Evolutionary conservation across 2,329 filamentous ascomycete species (phyloP).

Genomic region (Achaetomium macrosporum): DNA sequence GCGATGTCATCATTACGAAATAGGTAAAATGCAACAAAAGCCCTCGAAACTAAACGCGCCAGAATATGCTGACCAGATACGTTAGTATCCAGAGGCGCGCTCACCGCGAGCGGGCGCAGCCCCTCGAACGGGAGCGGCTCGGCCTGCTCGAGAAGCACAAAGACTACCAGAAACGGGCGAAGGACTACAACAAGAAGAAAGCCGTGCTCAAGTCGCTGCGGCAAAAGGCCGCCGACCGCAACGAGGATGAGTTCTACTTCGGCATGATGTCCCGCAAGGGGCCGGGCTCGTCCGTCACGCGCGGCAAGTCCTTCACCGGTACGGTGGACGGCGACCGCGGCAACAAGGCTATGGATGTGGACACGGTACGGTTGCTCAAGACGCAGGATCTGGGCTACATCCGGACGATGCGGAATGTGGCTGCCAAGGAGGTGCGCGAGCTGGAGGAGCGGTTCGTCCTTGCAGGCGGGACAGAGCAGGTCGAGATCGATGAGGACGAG

Average conservation of each 20-base stretch:
- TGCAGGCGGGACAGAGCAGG: slow-evolving; percentile 32
- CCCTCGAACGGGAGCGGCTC: slow-evolving; percentile 74
- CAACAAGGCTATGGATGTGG: slow-evolving; percentile 48
- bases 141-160: slow-evolving; percentile 96
- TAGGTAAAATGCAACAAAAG: slow-evolving; percentile 14
- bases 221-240: slow-evolving; percentile 58
- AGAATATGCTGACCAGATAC: neutral
- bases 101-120: slow-evolving; percentile 86
- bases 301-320: slow-evolving; percentile 46
- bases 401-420: slow-evolving; percentile 55
- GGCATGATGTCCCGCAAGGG: slow-evolving; percentile 61
- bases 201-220: slow-evolving; percentile 52
- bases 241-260: slow-evolving; percentile 69
- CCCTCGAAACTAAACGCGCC: neutral
- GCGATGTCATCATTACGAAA: slow-evolving; percentile 26
- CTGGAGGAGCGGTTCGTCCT: slow-evolving; percentile 51
- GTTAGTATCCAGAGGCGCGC: slow-evolving; percentile 40
- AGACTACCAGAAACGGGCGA: slow-evolving; percentile 60
- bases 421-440: slow-evolving; percentile 49
- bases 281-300: slow-evolving; percentile 43
- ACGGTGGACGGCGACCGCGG: slow-evolving; percentile 54
- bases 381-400: slow-evolving; percentile 64
- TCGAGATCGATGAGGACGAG: slow-evolving; percentile 28
- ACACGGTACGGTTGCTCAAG: slow-evolving; percentile 58
- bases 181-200: slow-evolving; percentile 63